phyloP scores from a whole-genome alignment of 2,329 filamentous ascomycete species.

The Massarina eburnea region DNA sequence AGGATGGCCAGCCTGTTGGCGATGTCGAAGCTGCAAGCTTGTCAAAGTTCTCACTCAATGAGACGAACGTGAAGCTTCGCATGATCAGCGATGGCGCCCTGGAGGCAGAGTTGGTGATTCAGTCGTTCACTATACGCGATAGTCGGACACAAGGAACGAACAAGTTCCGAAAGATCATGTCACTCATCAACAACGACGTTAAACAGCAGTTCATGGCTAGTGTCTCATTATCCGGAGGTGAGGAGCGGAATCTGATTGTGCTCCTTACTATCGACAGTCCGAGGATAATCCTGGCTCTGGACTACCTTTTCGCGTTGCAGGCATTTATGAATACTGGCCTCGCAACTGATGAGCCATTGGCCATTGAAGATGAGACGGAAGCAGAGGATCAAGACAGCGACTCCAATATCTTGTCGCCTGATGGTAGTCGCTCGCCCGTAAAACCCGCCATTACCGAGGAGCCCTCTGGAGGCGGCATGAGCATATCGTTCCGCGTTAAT shows the following conservation, averaged over 20 bases:
- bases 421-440: slow-evolving; percentile 25
- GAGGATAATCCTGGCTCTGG: slow-evolving; percentile 88
- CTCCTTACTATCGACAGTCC: slow-evolving; percentile 95
- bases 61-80: slow-evolving; percentile 86
- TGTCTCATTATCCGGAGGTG: slow-evolving; percentile 84
- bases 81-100: slow-evolving; percentile 91
- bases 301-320: slow-evolving; percentile 91
- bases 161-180: slow-evolving; percentile 98
- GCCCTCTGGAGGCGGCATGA: slow-evolving; percentile 58
- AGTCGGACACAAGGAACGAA: slow-evolving; percentile 87
- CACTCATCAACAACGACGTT: slow-evolving; percentile 88
- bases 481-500: slow-evolving; percentile 85
- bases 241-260: slow-evolving; percentile 79
- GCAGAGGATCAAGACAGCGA: slow-evolving; percentile 52
- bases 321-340: slow-evolving; percentile 75
- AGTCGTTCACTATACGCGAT: slow-evolving; percentile 93
- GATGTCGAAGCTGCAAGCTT: slow-evolving; percentile 78
- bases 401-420: slow-evolving; percentile 39
- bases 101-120: slow-evolving; percentile 89
- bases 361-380: slow-evolving; percentile 60
- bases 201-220: slow-evolving; percentile 97
- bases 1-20: slow-evolving; percentile 75
- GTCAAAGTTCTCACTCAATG: slow-evolving; percentile 90
- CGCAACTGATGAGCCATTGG: slow-evolving; percentile 56
- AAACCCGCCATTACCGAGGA: slow-evolving; percentile 23